Base-by-base conservation (phyloP, 495 filamentous ascomycete genomes). In the Penicillium turbatum region DNA sequence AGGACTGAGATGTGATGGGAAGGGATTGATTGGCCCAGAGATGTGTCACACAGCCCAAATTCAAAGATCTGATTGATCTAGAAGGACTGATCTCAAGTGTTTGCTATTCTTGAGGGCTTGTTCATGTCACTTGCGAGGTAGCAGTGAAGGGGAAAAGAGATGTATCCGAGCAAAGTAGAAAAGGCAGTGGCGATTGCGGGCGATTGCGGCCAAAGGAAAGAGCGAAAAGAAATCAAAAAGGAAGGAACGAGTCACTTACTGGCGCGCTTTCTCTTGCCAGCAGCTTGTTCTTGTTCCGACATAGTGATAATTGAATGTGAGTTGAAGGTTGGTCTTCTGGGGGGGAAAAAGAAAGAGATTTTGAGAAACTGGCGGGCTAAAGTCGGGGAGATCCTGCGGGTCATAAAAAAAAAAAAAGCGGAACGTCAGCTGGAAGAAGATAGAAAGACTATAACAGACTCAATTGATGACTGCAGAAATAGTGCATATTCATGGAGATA, bases 201-300 rank as follows among this genome's bases (percentile, higher is more conserved):
- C 21, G 11, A 47, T 47, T 47, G 29, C n/a, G n/a, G n/a, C 0
- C 39, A 39, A 36, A 11, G n/a, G 15, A 2, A 45, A 30, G 15
- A 42, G 7, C 27, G 27, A 30, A 30, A 30, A 8, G 27, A 13
- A 3, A 15, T n/a, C 2, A 6, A 5, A 37, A 15, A 15, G 8
- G n/a, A 5, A 17, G 27, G 43, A n/a, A 5, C 21, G 31, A 36
- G 4, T 11, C 16, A 51, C 71, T 65, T 72, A 79, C 78, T 72
- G 46, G 71, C 72, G 64, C 77, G 65, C 64, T 80, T 80, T 62
- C 73, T 71, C 60, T 76, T 73, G 39, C 72, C 74, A 34, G 73
- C 72, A n/a, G 69, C 65, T 54, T 74, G 69, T 51, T 72, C 57
- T 48, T 54, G 37, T 16, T 71, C 65, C n/a, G 71, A 72, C 72